Percentiles rank a stretch among this genome's conserved stretches.
These are phyloP conservation scores for Erysiphe pisi DNA, from an alignment of 2,329 filamentous ascomycete genomes.

Conservation along the genomic window DNA sequence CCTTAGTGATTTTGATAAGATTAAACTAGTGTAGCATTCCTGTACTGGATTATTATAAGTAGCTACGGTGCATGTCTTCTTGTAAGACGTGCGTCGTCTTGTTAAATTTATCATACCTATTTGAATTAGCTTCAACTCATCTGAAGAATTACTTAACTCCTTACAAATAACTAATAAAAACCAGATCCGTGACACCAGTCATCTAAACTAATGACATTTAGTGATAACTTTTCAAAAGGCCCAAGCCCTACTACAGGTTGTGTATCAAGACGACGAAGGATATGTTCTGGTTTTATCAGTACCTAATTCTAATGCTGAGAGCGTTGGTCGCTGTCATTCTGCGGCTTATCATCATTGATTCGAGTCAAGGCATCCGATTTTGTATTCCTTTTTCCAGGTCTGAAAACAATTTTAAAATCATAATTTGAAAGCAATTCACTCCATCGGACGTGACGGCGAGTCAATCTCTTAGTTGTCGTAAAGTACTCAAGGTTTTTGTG, in stretches of 20 bases:
- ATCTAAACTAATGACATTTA: no score
- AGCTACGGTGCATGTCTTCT: background rate
- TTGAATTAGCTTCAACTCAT: background rate
- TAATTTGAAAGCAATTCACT: no score
- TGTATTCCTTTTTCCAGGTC: no score
- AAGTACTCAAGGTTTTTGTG: constrained; percentile 23
- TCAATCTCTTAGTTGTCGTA: no score
- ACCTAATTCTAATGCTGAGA: background rate
- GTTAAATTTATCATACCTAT: background rate
- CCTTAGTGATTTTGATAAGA: background rate
- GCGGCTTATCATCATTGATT: background rate
- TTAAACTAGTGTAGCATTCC: background rate
- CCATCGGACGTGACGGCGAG: no score
- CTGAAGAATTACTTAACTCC: background rate
- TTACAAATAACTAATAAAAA: background rate
- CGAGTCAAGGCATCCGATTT: background rate
- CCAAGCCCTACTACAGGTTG: no score
- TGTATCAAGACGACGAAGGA: background rate
- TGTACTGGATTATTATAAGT: background rate
- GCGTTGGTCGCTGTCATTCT: background rate
- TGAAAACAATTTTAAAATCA: no score
- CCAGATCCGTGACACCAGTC: background rate
- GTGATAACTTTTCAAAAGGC: no score
- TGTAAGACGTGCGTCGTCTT: background rate
- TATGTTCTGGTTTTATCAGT: background rate